Percentiles rank a stretch among this genome's conserved stretches.
Conservation (phyloP, 2,329 filamentous ascomycete species). For the Ceratocystis cubensis region DNA sequence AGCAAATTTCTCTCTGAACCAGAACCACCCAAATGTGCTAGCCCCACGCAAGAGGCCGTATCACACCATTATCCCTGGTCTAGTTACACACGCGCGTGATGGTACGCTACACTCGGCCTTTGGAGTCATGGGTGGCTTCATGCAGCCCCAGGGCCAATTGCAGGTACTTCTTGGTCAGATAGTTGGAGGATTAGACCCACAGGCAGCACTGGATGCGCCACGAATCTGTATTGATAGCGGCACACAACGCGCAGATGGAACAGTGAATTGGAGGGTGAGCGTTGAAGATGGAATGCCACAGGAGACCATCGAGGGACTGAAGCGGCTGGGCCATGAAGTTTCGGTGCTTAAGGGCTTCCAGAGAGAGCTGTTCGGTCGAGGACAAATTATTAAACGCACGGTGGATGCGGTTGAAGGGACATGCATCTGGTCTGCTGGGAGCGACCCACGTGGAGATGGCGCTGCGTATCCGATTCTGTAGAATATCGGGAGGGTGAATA, state of each 20-base stretch:
- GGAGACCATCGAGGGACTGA: constrained; percentile 54
- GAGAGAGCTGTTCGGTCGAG: constrained; percentile 66
- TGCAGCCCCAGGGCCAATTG: constrained; percentile 94
- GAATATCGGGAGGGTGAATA: not conserved
- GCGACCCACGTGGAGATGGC: constrained; percentile 79
- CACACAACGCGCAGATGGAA: constrained; percentile 48
- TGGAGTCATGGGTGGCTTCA: constrained; percentile 96
- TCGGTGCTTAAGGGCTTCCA: constrained; percentile 51
- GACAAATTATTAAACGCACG: constrained; percentile 72
- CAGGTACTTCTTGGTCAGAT: constrained; percentile 87
- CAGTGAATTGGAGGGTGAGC: constrained; percentile 53
- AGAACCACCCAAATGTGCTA: constrained; percentile 64
- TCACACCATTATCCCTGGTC: constrained; percentile 91
- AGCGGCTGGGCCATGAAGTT: constrained; percentile 59
- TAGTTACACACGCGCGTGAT: constrained; percentile 68
- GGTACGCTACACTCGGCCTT: constrained; percentile 71
- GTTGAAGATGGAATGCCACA: constrained; percentile 71
- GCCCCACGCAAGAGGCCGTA: constrained; percentile 80
- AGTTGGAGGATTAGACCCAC: constrained; percentile 66
- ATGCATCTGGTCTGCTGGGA: constrained; percentile 74
- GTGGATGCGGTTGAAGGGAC: constrained; percentile 55
- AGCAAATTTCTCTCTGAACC: constrained; percentile 64
- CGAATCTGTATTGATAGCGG: constrained; percentile 76
- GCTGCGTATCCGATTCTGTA: constrained; percentile 41
- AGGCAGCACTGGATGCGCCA: constrained; percentile 81